Conservation (phyloP, 2,329 filamentous ascomycete genomes). For the Aspergillus sp. region DNA sequence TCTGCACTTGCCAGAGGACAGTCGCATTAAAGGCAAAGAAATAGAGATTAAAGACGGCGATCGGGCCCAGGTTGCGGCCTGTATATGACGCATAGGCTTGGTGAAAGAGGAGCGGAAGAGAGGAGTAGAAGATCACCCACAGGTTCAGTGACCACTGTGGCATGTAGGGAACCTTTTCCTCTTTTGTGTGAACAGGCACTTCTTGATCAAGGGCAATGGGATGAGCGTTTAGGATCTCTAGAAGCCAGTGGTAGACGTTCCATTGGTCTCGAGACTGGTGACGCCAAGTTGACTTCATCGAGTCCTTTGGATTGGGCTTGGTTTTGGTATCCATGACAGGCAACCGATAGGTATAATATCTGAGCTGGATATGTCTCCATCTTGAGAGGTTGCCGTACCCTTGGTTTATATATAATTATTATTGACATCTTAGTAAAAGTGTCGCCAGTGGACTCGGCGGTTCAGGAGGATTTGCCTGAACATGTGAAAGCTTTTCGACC, state of each 20-base stretch:
- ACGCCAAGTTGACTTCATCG: conserved; percentile 28
- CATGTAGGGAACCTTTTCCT: conserved; percentile 34
- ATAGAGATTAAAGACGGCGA: conserved; percentile 31
- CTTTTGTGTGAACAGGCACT: conserved; percentile 28
- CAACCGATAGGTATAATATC: no score
- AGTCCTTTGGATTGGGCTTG: conserved; percentile 19
- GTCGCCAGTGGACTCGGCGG: no score
- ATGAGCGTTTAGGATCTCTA: conserved; percentile 21
- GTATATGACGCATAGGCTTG: conserved; percentile 22
- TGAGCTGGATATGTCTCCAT: no score
- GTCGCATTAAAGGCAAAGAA: conserved; percentile 30
- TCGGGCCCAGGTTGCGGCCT: conserved; percentile 18
- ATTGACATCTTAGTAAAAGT: no score
- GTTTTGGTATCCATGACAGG: no score
- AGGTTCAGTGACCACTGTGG: conserved; percentile 25
- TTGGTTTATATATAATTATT: no score
- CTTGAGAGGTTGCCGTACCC: no score
- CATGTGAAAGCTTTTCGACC: no score
- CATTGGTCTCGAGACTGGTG: conserved; percentile 18
- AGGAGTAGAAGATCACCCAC: conserved; percentile 34
- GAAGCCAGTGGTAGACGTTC: conserved; percentile 19
- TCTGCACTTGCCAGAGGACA: conserved; percentile 26
- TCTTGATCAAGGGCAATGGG: conserved; percentile 19
- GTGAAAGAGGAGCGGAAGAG: conserved; percentile 32
- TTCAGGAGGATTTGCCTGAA: no score